phyloP scores from a whole-genome alignment of 1,284 basidiomycete species.

The Neonothopanus nambi region DNA sequence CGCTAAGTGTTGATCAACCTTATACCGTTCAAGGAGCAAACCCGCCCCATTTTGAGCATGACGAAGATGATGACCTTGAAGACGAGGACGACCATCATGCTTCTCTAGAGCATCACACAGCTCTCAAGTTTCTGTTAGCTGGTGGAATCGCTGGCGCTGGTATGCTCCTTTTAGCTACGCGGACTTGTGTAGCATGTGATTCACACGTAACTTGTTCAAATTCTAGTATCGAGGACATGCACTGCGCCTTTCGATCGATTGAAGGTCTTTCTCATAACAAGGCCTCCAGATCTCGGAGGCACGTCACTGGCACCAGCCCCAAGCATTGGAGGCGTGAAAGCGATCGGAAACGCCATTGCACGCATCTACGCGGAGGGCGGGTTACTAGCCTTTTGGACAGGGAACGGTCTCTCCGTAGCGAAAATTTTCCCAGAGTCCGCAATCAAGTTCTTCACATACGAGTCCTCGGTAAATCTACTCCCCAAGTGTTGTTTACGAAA shows the following conservation, averaged over 20 bases:
- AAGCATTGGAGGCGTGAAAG: constrained; percentile 59
- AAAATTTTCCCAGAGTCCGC: constrained; percentile 98
- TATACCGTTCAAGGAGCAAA: constrained; percentile 34
- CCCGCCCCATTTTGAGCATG: constrained; percentile 34
- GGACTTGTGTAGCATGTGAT: not conserved
- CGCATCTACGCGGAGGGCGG: constrained; percentile 89
- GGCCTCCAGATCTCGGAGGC: constrained; percentile 67
- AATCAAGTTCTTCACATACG: constrained; percentile 97
- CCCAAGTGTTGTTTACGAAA: constrained; percentile 11
- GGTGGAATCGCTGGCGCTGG: constrained; percentile 94
- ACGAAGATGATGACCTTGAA: constrained; percentile 44
- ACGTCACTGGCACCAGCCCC: constrained; percentile 45
- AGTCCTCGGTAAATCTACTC: constrained; percentile 72
- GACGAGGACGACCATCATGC: constrained; percentile 62
- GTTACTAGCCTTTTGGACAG: constrained; percentile 91
- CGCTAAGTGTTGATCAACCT: constrained; percentile 14
- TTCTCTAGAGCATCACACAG: constrained; percentile 71
- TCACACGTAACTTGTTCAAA: not conserved
- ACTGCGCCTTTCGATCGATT: constrained; percentile 98
- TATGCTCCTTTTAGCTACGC: constrained; percentile 35
- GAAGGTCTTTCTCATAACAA: constrained; percentile 96
- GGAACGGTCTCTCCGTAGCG: constrained; percentile 77
- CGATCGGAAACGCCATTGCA: constrained; percentile 72
- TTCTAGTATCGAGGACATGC: constrained; percentile 86
- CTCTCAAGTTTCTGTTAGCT: constrained; percentile 88